A percentile compares a stretch with the other conserved stretches of the same genome.
These are phyloP conservation scores for Amphirosellinia nigrospora DNA, from an alignment of 495 filamentous ascomycete species.

Conservation along the genomic window DNA sequence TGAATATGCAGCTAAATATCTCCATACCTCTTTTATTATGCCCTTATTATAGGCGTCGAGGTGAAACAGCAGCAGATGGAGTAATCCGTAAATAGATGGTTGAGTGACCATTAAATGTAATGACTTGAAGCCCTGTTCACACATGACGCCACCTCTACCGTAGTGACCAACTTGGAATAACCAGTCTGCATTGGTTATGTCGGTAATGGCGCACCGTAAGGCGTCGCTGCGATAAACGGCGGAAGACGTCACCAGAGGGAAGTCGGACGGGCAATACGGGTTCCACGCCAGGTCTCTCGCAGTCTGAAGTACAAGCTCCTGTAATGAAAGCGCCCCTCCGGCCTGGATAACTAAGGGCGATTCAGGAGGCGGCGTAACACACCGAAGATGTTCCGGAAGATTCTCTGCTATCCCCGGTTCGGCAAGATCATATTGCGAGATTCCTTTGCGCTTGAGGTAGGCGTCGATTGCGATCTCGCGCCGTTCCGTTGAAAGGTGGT, in stretches of 20 bases:
- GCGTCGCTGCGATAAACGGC: constrained; percentile 39
- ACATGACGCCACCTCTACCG: constrained; percentile 39
- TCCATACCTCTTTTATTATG: constrained; percentile 41
- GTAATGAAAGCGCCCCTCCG: constrained; percentile 36
- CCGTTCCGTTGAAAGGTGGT: constrained; percentile 44
- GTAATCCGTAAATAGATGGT: constrained; percentile 39
- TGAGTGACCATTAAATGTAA: constrained; percentile 37
- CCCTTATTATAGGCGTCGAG: constrained; percentile 40
- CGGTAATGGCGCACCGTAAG: constrained; percentile 41
- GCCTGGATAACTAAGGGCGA: constrained; percentile 31
- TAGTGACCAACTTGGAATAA: constrained; percentile 38
- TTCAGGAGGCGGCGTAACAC: constrained; percentile 43
- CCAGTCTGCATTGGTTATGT: constrained; percentile 44
- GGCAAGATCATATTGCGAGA: constrained; percentile 45
- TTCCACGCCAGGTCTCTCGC: constrained; percentile 40
- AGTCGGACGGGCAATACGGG: constrained; percentile 37
- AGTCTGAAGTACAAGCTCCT: constrained; percentile 40
- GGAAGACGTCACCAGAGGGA: constrained; percentile 36
- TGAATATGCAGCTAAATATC: constrained; percentile 40
- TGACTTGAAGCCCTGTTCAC: constrained; percentile 38
- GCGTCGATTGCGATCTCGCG: constrained; percentile 45
- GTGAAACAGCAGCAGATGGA: constrained; percentile 38
- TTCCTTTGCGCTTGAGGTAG: constrained; percentile 46
- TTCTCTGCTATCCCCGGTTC: constrained; percentile 41
- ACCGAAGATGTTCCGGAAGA: constrained; percentile 44